Conservation (phyloP, 2,329 filamentous ascomycete genomes). For the Phyllosticta citribraziliensis region DNA sequence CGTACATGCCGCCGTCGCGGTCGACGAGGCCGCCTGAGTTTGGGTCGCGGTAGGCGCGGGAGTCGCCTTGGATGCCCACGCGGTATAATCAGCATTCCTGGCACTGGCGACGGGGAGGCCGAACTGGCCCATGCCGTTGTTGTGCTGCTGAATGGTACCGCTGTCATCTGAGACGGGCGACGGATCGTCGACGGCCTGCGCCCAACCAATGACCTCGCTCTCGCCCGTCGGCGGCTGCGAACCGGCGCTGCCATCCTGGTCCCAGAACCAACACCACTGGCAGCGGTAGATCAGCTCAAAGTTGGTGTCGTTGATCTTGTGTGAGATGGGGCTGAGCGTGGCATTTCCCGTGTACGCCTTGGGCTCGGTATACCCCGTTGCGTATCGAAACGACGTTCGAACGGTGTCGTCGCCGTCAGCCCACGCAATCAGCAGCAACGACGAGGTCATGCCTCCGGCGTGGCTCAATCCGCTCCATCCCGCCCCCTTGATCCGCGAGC, state of each 20-base stretch:
- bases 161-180: constrained; percentile 33
- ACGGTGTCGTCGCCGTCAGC: constrained; percentile 17
- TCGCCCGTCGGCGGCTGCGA: constrained; percentile 24
- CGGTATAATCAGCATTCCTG: constrained; percentile 34
- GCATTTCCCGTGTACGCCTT: constrained; percentile 52
- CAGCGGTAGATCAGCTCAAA: constrained; percentile 59
- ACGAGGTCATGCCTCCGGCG: constrained; percentile 25
- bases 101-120: constrained; percentile 36
- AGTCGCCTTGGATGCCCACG: constrained; percentile 26
- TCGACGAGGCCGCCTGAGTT: constrained; percentile 19
- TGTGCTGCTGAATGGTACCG: constrained; percentile 44
- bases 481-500: constrained; percentile 19
- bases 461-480: constrained; percentile 31
- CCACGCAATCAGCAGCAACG: constrained; percentile 26
- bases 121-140: constrained; percentile 47
- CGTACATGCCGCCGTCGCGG: constrained; percentile 25
- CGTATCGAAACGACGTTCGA: constrained; percentile 24
- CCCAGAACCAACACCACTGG: constrained; percentile 38
- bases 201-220: constrained; percentile 45
- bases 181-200: constrained; percentile 36
- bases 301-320: constrained; percentile 46
- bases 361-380: constrained; percentile 47
- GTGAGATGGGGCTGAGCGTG: constrained; percentile 50
- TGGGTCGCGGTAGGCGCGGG: constrained; percentile 34
- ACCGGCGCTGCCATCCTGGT: constrained; percentile 31